Conservation (phyloP, 805 yeast species). For the Yamadazyma insecticola region DNA sequence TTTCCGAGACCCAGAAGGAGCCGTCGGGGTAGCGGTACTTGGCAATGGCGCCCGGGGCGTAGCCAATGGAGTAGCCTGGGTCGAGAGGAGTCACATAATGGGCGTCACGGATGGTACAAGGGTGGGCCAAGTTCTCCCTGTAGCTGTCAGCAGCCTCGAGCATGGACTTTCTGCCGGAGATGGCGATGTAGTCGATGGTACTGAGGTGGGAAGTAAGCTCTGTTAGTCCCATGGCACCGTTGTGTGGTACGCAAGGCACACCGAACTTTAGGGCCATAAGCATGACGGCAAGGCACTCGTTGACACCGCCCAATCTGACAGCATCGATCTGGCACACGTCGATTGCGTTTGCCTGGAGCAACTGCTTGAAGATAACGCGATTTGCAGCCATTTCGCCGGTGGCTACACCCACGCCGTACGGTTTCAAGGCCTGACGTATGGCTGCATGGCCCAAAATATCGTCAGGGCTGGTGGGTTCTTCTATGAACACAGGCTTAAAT, state of each 20-base stretch:
- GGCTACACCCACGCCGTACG: constrained; percentile 12
- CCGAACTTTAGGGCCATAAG: constrained; percentile 12
- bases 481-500: constrained; percentile 13
- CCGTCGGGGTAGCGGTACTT: constrained; percentile 12
- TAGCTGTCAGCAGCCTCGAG: constrained; percentile 14
- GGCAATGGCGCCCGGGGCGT: constrained; percentile 11
- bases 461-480: constrained; percentile 14
- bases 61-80: constrained; percentile 14
- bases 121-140: constrained; percentile 12
- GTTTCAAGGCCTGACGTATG: constrained; percentile 12
- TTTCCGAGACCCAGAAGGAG: constrained; percentile 14
- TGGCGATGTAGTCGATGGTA: constrained; percentile 12
- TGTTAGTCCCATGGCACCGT: constrained; percentile 14
- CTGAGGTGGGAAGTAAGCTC: constrained; percentile 12
- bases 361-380: constrained; percentile 13
- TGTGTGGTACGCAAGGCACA: constrained; percentile 14
- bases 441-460: constrained; percentile 14
- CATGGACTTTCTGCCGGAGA: constrained; percentile 12
- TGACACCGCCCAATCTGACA: constrained; percentile 12
- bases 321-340: constrained; percentile 15
- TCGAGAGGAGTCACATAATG: constrained; percentile 13
- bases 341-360: constrained; percentile 13
- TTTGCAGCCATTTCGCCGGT: constrained; percentile 15
- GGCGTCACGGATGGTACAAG: constrained; percentile 11
- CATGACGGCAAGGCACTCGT: constrained; percentile 14